Evolutionary conservation across 2,329 filamentous ascomycete genomes (phyloP).

Genomic region (Monilinia aucupariae): DNA sequence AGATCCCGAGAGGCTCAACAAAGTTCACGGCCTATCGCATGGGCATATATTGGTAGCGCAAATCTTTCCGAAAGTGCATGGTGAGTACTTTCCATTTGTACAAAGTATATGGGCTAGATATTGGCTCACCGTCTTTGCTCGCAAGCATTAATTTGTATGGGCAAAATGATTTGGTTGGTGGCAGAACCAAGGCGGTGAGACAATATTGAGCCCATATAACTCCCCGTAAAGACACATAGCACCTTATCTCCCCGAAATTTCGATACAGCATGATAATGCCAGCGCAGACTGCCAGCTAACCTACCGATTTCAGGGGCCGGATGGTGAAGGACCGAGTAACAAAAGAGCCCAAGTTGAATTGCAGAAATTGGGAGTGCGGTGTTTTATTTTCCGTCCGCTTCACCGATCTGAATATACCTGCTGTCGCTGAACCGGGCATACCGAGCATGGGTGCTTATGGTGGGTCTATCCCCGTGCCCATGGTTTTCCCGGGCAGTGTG

Average conservation of each 20-base stretch:
- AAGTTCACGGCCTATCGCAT: conserved; percentile 44
- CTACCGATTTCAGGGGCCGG: conserved; percentile 58
- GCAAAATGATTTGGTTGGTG: too few relatives aligned
- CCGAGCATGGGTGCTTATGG: conserved; percentile 44
- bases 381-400: conserved; percentile 56
- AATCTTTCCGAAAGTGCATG: conserved; percentile 93
- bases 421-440: conserved; percentile 10
- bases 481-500: conserved; percentile 51
- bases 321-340: conserved; percentile 64
- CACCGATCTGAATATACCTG: not conserved
- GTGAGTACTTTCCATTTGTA: conserved; percentile 44
- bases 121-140: too few relatives aligned
- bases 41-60: conserved; percentile 83
- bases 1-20: conserved; percentile 27
- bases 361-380: conserved; percentile 94
- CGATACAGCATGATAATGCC: not conserved
- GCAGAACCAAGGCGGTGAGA: too few relatives aligned
- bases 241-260: not conserved
- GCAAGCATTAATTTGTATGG: too few relatives aligned
- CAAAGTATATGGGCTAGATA: not conserved
- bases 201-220: too few relatives aligned
- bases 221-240: not conserved
- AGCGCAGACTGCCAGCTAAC: conserved; percentile 3
- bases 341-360: conserved; percentile 68
- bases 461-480: conserved; percentile 55